Conservation (phyloP, 2,329 filamentous ascomycete genomes). For the Aspergillus novoparasiticus region DNA sequence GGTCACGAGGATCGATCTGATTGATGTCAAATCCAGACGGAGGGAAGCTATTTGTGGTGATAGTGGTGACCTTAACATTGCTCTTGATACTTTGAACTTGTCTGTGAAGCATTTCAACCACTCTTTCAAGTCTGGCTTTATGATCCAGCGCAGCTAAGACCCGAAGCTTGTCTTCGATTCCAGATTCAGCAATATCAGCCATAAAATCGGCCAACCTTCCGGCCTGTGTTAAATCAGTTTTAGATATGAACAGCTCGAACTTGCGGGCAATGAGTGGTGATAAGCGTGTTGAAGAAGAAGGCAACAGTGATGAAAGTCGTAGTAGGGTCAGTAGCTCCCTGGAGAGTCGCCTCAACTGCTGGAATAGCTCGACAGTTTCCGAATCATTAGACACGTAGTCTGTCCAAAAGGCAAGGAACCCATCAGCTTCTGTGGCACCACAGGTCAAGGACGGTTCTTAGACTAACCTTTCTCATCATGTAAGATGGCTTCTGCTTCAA, state of each 20-base stretch:
- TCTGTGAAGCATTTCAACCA: conserved; percentile 79
- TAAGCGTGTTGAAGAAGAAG: conserved; percentile 67
- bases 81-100: conserved; percentile 84
- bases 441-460: not conserved
- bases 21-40: conserved; percentile 61
- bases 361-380: conserved; percentile 71
- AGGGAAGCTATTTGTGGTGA: conserved; percentile 68
- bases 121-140: conserved; percentile 75
- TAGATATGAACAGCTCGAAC: conserved; percentile 82
- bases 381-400: conserved; percentile 56
- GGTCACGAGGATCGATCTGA: conserved; percentile 52
- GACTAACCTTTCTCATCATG: conserved; percentile 69
- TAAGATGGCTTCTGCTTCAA: conserved; percentile 76
- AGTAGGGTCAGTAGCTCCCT: conserved; percentile 84
- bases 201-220: conserved; percentile 93
- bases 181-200: conserved; percentile 86
- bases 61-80: conserved; percentile 80
- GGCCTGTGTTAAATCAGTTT: conserved; percentile 79
- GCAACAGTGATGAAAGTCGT: conserved; percentile 80
- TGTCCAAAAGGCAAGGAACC: conserved; percentile 18
- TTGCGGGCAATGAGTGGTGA: conserved; percentile 84
- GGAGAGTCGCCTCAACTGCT: conserved; percentile 79
- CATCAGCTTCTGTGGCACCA: not conserved
- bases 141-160: conserved; percentile 80
- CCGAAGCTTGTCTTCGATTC: conserved; percentile 86